Base-by-base conservation (phyloP, 306 rosid genomes). In the Lagenaria siceraria region DNA sequence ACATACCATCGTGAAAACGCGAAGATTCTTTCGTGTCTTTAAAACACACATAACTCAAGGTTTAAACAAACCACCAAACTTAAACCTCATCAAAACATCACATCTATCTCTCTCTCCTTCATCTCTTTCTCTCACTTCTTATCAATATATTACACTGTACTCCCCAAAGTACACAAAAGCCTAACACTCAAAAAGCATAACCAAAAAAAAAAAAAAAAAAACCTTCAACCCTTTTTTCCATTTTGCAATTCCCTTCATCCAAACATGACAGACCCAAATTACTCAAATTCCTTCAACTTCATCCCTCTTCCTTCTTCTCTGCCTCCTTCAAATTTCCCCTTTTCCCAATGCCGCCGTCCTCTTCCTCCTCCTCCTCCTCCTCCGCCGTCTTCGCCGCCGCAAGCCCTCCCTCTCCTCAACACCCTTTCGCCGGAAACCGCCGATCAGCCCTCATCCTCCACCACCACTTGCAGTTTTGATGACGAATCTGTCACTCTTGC, bases 371-470 rank as follows among this genome's bases (percentile, higher is more conserved):
- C 79, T 59, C 78, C 49, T n/a, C 52, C 38, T 18, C 42, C 35
- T 7, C 35, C 77, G 10, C 15, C 87, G n/a, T 13, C 17, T 25
- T 76, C 90, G 4, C 86, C 33, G 40, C 78, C 90, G 15, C 87
- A 90, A 46, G 96, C 89, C 8, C 92, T 89, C 81, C 90, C 97
- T 82, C 84, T 92, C 24, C 74, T 89, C 35, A 88, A 91, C 88
- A 87, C 80, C 69, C 38, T 89, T 76, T 84, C 77, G 40, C 85
- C 77, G 31, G 46, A 43, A 48, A 62, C 48, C 61, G 2, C 74
- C 69, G 80, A 77, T 5, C 27, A 75, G 33, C 81, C 79, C 62
- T 75, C n/a, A 17, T 33, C 52, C 81, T 81, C 90, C 52, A 42
- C 12, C 73, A 17, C 11, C 55, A 36, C 10, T 46, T 4, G 17